Evolutionary conservation across 108 stramenopile species (phyloP).

Genomic region (Hondaea fermentalgiana): DNA sequence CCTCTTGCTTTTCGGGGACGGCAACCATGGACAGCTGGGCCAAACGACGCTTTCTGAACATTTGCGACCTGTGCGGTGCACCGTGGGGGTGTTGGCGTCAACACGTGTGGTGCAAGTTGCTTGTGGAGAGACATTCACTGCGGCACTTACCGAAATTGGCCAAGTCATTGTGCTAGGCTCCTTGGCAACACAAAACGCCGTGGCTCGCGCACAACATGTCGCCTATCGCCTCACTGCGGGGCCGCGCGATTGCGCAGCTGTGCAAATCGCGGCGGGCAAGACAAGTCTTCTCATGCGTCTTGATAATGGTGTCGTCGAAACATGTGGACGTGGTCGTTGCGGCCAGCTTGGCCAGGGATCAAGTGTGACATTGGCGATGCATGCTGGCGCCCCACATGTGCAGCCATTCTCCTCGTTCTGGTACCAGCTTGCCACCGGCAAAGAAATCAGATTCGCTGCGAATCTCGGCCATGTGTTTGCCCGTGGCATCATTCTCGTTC

Average conservation of each 20-base stretch:
- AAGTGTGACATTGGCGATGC: no score
- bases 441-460: no score
- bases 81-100: neutral
- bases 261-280: neutral
- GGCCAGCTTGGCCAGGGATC: neutral
- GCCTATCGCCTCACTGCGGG: no score
- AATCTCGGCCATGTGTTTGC: no score
- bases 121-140: neutral
- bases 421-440: no score
- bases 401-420: no score
- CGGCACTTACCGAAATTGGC: neutral
- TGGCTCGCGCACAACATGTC: no score
- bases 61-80: neutral
- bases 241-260: neutral
- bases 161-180: neutral
- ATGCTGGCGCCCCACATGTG: no score
- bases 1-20: neutral
- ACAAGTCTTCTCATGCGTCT: neutral
- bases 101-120: neutral
- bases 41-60: neutral
- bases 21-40: neutral
- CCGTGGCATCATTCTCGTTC: no score
- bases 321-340: neutral
- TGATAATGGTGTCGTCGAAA: neutral
- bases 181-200: no score